phyloP scores from a whole-genome alignment of 2,329 filamentous ascomycete species.

The Talaromyces pinophilus region DNA sequence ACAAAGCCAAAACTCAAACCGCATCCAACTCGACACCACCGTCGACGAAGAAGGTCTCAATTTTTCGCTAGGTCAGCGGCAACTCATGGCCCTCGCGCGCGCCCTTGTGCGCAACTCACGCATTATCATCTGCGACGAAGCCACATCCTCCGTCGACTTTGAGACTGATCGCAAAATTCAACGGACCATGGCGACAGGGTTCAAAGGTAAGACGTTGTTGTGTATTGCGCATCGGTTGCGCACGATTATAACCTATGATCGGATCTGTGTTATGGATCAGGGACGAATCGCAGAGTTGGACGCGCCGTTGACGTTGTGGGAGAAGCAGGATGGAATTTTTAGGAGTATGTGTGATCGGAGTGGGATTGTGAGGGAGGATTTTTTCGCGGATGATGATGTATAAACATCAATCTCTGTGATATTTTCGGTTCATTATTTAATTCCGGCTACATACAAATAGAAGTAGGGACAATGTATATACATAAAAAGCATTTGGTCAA shows the following conservation, averaged over 20 bases:
- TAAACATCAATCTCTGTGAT: not conserved
- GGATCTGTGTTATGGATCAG: conserved; percentile 94
- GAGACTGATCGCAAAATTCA: conserved; percentile 97
- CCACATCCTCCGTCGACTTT: conserved; percentile 89
- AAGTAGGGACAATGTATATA: not conserved
- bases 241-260: conserved; percentile 91
- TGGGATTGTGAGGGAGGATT: conserved; percentile 62
- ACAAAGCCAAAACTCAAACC: conserved; percentile 31
- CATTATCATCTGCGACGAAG: conserved; percentile 97
- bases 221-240: conserved; percentile 91
- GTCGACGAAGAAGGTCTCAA: conserved; percentile 96
- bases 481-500: not conserved
- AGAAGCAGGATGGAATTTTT: conserved; percentile 70
- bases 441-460: not conserved
- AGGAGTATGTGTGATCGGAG: conserved; percentile 85
- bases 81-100: conserved; percentile 90
- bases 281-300: conserved; percentile 86
- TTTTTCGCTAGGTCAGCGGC: conserved; percentile 91
- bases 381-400: conserved; percentile 27
- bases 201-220: conserved; percentile 81
- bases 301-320: conserved; percentile 71
- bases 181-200: conserved; percentile 78
- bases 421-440: not conserved
- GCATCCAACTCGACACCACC: conserved; percentile 77
- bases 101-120: conserved; percentile 83